These are phyloP conservation scores for Huiozyma sinensis DNA, from an alignment of 805 yeast species.

Conservation along the genomic window DNA sequence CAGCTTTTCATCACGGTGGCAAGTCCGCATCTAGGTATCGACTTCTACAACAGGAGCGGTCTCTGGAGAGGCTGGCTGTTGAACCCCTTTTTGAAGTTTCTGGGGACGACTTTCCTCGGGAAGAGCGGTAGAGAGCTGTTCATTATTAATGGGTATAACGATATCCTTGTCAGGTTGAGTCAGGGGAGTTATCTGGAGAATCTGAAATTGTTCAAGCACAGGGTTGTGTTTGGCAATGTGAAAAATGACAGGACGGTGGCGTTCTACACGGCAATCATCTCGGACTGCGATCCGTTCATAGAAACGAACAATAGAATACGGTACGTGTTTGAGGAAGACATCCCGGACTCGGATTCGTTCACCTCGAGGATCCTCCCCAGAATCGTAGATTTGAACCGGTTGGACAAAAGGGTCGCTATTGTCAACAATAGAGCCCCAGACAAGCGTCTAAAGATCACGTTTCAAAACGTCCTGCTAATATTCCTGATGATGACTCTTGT, in stretches of 20 bases:
- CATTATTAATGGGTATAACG: slow-evolving; percentile 32
- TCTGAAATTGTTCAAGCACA: slow-evolving; percentile 43
- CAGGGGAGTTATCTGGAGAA: slow-evolving; percentile 42
- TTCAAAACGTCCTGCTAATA: background rate
- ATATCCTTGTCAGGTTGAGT: slow-evolving; percentile 34
- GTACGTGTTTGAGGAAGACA: slow-evolving; percentile 37
- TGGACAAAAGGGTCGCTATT: slow-evolving; percentile 7
- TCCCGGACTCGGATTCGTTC: slow-evolving; percentile 14
- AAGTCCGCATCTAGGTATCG: slow-evolving; percentile 63
- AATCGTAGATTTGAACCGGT: slow-evolving; percentile 16
- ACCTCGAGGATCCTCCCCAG: slow-evolving; percentile 17
- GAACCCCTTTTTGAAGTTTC: slow-evolving; percentile 32
- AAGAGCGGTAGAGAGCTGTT: slow-evolving; percentile 70
- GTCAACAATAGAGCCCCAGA: slow-evolving; percentile 1
- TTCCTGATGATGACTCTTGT: slow-evolving; percentile 5
- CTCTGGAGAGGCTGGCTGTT: slow-evolving; percentile 4
- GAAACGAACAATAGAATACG: slow-evolving; percentile 38
- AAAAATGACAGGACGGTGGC: slow-evolving; percentile 80
- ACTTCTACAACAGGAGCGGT: slow-evolving; percentile 32
- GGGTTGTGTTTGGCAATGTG: slow-evolving; percentile 60
- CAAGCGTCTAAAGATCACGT: background rate
- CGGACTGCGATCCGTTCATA: slow-evolving; percentile 65
- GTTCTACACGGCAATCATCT: slow-evolving; percentile 72
- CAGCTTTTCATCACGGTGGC: slow-evolving; percentile 58
- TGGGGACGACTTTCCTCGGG: slow-evolving; percentile 50